These are phyloP conservation scores for Conringia planisiliqua DNA, from an alignment of 345 rosid species.

Conservation along the genomic window DNA sequence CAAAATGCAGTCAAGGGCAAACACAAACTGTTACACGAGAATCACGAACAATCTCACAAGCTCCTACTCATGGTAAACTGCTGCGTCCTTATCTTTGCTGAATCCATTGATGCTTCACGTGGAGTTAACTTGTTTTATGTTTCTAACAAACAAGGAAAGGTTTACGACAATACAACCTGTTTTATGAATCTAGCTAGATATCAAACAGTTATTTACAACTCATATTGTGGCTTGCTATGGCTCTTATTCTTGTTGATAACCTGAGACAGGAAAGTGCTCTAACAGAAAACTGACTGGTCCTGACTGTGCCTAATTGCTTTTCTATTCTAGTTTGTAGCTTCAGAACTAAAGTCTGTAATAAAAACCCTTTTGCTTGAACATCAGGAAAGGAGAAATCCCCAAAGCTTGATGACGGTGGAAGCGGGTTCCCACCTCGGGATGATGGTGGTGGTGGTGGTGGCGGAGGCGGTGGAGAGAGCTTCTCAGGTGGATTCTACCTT, in stretches of 20 bases:
- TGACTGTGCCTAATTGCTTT: background rate
- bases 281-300: background rate
- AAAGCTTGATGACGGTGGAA: constrained; percentile 71
- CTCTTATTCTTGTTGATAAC: constrained; percentile 1
- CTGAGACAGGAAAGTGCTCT: background rate
- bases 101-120: background rate
- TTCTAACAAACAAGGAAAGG: background rate
- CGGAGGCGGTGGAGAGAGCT: constrained; percentile 80
- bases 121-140: background rate
- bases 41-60: constrained; percentile 72
- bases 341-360: background rate
- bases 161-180: background rate
- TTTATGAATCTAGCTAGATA: background rate
- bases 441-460: constrained; percentile 75
- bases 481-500: constrained; percentile 85
- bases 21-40: constrained; percentile 71
- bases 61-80: constrained; percentile 63
- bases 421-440: constrained; percentile 72
- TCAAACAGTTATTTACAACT: background rate
- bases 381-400: constrained; percentile 58
- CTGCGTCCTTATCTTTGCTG: background rate
- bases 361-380: constrained; percentile 7
- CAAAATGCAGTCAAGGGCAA: constrained; percentile 67
- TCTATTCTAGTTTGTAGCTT: background rate
- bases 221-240: constrained; percentile 1